Evolutionary conservation across 1,139 yeast species (phyloP).

Genomic region (Diutina pseudorugosa): DNA sequence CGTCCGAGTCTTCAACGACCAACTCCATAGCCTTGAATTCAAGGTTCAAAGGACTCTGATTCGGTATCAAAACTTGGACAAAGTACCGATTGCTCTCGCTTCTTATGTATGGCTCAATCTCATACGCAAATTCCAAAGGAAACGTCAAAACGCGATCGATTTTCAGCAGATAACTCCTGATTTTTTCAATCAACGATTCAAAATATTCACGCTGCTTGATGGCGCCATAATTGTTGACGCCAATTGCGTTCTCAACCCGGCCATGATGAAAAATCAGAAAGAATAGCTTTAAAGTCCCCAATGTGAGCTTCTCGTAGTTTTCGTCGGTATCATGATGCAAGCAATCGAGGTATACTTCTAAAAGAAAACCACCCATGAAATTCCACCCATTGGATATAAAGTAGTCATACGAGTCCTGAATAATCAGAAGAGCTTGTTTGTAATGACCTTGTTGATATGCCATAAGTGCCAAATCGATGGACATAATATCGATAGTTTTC

Average conservation of each 20-base stretch:
- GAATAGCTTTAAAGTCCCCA: slow-evolving; percentile 22
- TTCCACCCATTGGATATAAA: slow-evolving; percentile 68
- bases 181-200: slow-evolving; percentile 13
- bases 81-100: slow-evolving; percentile 16
- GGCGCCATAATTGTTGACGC: slow-evolving; percentile 20
- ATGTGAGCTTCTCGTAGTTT: slow-evolving; percentile 11
- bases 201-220: slow-evolving; percentile 14
- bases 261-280: slow-evolving; percentile 15
- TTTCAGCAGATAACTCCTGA: slow-evolving; percentile 12
- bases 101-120: slow-evolving; percentile 14
- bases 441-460: slow-evolving; percentile 49
- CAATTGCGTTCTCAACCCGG: slow-evolving; percentile 9
- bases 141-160: slow-evolving; percentile 13
- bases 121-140: slow-evolving; percentile 21
- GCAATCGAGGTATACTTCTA: slow-evolving; percentile 60
- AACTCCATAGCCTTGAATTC: slow-evolving; percentile 11
- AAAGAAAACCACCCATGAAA: slow-evolving; percentile 49
- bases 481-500: slow-evolving; percentile 59
- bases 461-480: slow-evolving; percentile 71
- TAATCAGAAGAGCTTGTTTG: slow-evolving; percentile 45
- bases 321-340: slow-evolving; percentile 23
- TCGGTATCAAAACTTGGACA: slow-evolving; percentile 7
- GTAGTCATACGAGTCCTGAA: slow-evolving; percentile 57
- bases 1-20: slow-evolving; percentile 6
- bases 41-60: slow-evolving; percentile 13